Percentiles rank a stretch among this genome's conserved stretches.
phyloP scores from a whole-genome alignment of 495 filamentous ascomycete genomes.

The Tuber calosporum region DNA sequence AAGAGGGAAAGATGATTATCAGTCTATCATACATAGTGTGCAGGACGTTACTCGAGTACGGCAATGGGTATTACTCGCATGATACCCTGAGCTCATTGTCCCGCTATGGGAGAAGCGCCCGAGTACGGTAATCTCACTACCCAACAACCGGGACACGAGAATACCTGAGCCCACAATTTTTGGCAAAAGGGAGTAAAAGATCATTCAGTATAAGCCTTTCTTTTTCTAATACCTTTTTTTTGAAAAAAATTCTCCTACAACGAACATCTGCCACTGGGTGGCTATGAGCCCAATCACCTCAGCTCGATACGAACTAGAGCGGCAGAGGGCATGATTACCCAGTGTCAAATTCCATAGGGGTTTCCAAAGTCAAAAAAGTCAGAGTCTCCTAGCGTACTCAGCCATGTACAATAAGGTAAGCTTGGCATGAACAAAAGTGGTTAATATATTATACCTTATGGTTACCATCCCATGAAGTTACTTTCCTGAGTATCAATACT shows the following conservation, averaged over 20 bases:
- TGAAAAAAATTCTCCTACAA: not conserved
- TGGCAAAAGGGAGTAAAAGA: not conserved
- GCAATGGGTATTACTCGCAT: not conserved
- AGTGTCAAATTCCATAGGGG: not conserved
- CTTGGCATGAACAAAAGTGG: no score
- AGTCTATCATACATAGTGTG: not conserved
- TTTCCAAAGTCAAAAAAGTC: no score
- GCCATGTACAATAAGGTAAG: no score
- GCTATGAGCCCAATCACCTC: not conserved
- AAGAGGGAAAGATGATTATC: not conserved
- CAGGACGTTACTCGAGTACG: no score
- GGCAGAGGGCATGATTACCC: not conserved
- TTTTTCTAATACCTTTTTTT: not conserved
- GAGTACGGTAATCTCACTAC: not conserved
- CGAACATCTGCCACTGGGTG: not conserved
- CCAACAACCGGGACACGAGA: not conserved
- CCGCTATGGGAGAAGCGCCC: not conserved
- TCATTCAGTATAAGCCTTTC: not conserved
- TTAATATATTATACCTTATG: not conserved
- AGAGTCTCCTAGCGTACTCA: no score
- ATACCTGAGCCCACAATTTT: not conserved
- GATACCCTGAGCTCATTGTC: not conserved
- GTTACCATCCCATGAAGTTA: no score
- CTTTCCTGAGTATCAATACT: no score
- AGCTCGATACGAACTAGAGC: not conserved